Evolutionary conservation across 345 rosid genomes (phyloP).

Genomic region (Citrus sinensis): DVS_A1.0 CM039165.1:31853001-31853500

Average conservation of each 20-base stretch:
- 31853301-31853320: neutral
- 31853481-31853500: neutral
- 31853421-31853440: conserved; percentile 6
- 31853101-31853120: neutral
- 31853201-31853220: neutral
- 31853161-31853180: neutral
- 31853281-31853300: neutral
- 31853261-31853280: neutral
- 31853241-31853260: neutral
- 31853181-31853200: neutral
- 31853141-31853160: neutral
- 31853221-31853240: neutral
- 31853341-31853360: neutral
- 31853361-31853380: neutral
- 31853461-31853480: neutral
- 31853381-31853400: neutral
- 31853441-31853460: neutral
- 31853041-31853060: too few relatives aligned
- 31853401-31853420: neutral
- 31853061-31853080: neutral
- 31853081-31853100: neutral
- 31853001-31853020: too few relatives aligned
- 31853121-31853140: neutral
- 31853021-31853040: too few relatives aligned
- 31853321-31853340: neutral